Evolutionary conservation across 805 yeast species (phyloP), one percentile per base, ranked within the genome.

Genomic region (Candida sakaeoensis): DNA sequence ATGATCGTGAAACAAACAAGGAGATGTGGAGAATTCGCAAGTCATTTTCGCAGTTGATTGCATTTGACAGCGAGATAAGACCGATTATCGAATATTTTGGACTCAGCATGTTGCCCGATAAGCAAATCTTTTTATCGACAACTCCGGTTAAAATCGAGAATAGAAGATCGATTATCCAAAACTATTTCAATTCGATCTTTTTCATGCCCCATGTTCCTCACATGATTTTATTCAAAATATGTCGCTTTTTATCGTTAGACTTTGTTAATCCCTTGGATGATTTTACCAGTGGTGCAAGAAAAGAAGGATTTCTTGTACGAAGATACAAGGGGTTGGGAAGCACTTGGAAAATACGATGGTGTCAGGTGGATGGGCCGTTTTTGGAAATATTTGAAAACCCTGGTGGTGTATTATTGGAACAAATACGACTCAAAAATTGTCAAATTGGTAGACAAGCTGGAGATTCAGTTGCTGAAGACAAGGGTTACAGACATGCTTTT

Each of bases 1-100:
- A 73, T 33, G 91, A 85, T 48, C 72, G 80, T 24, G 78, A 71
- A 17, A 61, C 80, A 2, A 65, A 69, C 28, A 79, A 79, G 44
- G 87, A 81, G 50, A 74, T 85, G 68, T 90, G 95, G 83, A 72
- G 80, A 49, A 78, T 87, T 39, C 67, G 79, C 30, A 88, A 88
- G 52, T 59, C 79, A 2, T 74, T 79, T 43, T 63, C 75, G 1
- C 82, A 81, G 49, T 62, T 91, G n/a, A 46, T 66, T 5, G 67
- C 71, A 8, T 69, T 90, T 45, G 95, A 88, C 58, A 58, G 63
- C 16, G 76, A 72, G 28, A 63, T 87, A 8, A 68, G 88, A 46
- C 75, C 75, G 4, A 56, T 65, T 8, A 60, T 68, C 13, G 74
- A 71, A 42, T 68, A 68, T 41, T 73, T 78, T 36, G 77, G 79